phyloP scores from a whole-genome alignment of 1,284 basidiomycete species.

The Grifola frondosa region DNA sequence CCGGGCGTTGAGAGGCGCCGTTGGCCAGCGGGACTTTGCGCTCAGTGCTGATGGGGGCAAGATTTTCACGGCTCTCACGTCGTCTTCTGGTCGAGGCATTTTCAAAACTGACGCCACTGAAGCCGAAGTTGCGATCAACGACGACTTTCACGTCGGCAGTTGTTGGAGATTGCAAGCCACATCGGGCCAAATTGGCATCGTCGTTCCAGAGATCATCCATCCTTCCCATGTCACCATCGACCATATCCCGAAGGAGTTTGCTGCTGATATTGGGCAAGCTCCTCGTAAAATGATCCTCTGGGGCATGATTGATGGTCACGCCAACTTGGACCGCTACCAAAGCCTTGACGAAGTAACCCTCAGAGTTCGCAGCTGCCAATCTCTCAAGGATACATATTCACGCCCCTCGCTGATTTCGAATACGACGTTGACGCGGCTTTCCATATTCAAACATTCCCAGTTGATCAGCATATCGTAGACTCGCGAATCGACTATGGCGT shows the following conservation, averaged over 20 bases:
- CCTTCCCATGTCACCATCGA: conserved; percentile 8
- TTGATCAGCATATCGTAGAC: conserved; percentile 62
- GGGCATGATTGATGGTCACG: conserved; percentile 5
- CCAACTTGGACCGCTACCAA: background rate
- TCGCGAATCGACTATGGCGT: conserved; percentile 79
- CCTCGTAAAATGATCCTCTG: conserved; percentile 9
- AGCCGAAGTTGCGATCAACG: background rate
- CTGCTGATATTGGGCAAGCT: background rate
- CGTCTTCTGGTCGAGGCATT: too few relatives aligned
- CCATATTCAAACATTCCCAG: conserved; percentile 86
- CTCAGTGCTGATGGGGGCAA: background rate
- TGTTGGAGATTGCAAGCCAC: background rate
- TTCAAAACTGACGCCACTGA: too few relatives aligned
- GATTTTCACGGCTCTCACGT: background rate
- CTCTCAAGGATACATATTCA: background rate
- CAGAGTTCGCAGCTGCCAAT: too few relatives aligned
- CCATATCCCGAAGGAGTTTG: conserved; percentile 4
- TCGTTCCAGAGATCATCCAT: background rate
- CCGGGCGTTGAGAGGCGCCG: too few relatives aligned
- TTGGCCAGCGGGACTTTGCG: background rate
- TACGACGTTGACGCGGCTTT: conserved; percentile 73
- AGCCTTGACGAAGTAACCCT: too few relatives aligned
- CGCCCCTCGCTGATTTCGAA: conserved; percentile 62
- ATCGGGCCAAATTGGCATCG: conserved; percentile 2
- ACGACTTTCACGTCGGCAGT: background rate